Percentiles rank a stretch among this genome's conserved stretches.
Conservation (phyloP, 1,284 basidiomycete genomes). For the Microbotryomycetes sp. region DNA sequence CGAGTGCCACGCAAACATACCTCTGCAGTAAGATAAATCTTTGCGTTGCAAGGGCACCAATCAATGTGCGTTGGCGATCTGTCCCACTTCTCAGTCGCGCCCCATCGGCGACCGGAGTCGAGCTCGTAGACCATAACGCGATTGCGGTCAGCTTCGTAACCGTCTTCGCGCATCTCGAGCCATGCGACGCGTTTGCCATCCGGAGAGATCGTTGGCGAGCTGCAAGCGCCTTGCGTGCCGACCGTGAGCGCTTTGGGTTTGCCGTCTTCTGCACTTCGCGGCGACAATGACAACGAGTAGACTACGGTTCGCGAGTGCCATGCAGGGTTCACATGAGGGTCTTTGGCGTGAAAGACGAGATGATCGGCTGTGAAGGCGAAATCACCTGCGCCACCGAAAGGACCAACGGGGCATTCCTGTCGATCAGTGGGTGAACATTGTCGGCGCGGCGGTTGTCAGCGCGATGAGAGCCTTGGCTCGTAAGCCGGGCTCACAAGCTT, state of each 20-base stretch:
- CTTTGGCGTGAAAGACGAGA: constrained; percentile 77
- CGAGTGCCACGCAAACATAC: constrained; percentile 54
- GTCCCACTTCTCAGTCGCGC: constrained; percentile 72
- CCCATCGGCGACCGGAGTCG: constrained; percentile 54
- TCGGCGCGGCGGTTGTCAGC: constrained; percentile 8
- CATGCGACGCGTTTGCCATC: constrained; percentile 62
- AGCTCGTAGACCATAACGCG: constrained; percentile 67
- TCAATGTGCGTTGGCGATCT: constrained; percentile 58
- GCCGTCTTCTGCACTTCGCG: constrained; percentile 41
- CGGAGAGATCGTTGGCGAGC: constrained; percentile 52
- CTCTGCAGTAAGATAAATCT: constrained; percentile 65
- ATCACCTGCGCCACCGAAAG: constrained; percentile 68
- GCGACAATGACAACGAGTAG: constrained; percentile 40
- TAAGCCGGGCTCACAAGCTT: constrained; percentile 37
- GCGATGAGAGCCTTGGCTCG: not conserved
- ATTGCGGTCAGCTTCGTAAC: constrained; percentile 60
- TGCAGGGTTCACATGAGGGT: constrained; percentile 58
- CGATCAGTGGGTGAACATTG: constrained; percentile 14
- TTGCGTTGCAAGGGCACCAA: constrained; percentile 62
- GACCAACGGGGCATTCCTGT: constrained; percentile 57
- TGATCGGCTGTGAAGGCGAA: constrained; percentile 61
- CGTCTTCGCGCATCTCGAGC: constrained; percentile 76
- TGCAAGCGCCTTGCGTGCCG: constrained; percentile 72
- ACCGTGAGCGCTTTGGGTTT: constrained; percentile 53
- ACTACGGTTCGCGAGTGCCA: constrained; percentile 75